Percentiles rank a stretch among this genome's conserved stretches.
phyloP scores from a whole-genome alignment of 768 basidiomycete species.

The Rhodotorula diobovata region DNA sequence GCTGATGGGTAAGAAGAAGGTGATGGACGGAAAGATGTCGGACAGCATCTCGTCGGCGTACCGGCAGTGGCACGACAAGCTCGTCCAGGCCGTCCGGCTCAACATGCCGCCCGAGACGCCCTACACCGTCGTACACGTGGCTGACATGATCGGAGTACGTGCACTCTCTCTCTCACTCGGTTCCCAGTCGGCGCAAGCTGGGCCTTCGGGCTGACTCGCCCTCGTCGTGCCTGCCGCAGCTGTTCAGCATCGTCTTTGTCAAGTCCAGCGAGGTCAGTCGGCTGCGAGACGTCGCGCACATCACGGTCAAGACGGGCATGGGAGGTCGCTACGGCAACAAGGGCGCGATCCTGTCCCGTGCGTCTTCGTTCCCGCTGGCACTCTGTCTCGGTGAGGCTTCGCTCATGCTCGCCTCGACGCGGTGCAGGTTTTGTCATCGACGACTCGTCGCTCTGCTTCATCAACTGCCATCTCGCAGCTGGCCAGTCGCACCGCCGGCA shows the following conservation, averaged over 20 bases:
- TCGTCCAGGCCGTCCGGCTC: conserved; percentile 65
- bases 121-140: conserved; percentile 75
- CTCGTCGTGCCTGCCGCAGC: conserved; percentile 17
- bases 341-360: conserved; percentile 49
- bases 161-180: neutral
- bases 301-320: conserved; percentile 85
- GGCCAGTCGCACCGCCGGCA: conserved; percentile 77
- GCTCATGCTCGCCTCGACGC: neutral
- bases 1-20: conserved; percentile 69
- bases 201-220: neutral
- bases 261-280: conserved; percentile 58
- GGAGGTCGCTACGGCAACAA: conserved; percentile 93
- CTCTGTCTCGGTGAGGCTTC: neutral
- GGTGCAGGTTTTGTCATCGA: conserved; percentile 75
- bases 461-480: conserved; percentile 91
- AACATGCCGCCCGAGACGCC: conserved; percentile 68
- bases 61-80: conserved; percentile 78
- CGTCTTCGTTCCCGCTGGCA: neutral
- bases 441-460: conserved; percentile 86
- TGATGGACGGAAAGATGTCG: conserved; percentile 58
- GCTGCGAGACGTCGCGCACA: conserved; percentile 53
- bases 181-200: too few species aligned
- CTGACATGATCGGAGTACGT: conserved; percentile 71
- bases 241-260: conserved; percentile 70
- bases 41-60: conserved; percentile 84